Base-by-base conservation (phyloP, 2,329 filamentous ascomycete species). In the Talaromyces marneffei region DNA sequence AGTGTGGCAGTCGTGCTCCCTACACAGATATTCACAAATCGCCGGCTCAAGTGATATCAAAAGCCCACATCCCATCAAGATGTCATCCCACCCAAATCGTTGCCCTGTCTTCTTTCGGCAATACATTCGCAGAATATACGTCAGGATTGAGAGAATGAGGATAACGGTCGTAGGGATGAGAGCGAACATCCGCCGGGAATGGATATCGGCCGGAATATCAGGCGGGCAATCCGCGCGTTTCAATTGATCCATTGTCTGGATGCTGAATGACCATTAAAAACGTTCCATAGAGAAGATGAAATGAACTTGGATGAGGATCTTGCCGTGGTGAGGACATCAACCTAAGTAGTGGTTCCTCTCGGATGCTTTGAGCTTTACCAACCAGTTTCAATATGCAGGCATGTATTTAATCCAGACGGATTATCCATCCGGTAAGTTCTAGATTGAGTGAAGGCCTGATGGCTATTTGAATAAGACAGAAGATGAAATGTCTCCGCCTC, bases 21-120 rank as follows among this genome's bases (percentile, higher is more conserved):
- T 31, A 53, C 48, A 35, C 8, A 53, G 14, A 35, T 53, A 53
- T 53, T 53, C 48, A 35, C 48, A 53, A 27, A 53, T 53, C 48
- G 48, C 48, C n/a, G 48, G 48, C 29, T 53, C 48, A 23, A 53
- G 27, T 12, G 48, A 53, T 53, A 35, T 53, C 27, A 53, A 35
- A 18, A 53, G 48, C n/a, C 48, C 29, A 20, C 48, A 53, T 16
- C 48, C 48, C 29, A 53, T 53, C n/a, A 53, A 23, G 18, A 35
- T 53, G 23, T 53, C 48, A 14, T 53, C 48, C 48, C 27, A 35
- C 7, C 48, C 48, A 20, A 35, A 12, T 20, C 16, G 23, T 20
- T 53, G 48, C 8, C 48, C 48, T 35, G 48, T 53, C 27, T 53
- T 53, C 25, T 10, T 52, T 20, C 29, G 33, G 48, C 29, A 53